A percentile compares a stretch with the other conserved stretches of the same genome.
Conservation (phyloP, 176 grass and related monocot species). For the Chrysopogon serrulatus region DNA sequence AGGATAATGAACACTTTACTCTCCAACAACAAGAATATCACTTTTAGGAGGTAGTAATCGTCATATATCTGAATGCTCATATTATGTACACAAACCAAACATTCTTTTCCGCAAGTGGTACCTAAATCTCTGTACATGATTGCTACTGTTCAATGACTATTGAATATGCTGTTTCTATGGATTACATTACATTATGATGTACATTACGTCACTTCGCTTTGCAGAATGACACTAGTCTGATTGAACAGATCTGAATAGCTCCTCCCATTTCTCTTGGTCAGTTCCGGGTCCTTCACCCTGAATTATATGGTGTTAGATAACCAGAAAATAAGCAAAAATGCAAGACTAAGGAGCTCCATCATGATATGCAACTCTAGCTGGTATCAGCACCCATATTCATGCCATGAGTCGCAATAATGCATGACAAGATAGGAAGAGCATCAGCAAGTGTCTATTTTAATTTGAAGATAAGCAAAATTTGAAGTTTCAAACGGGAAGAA, state of each 20-base stretch:
- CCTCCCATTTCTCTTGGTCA: conserved; percentile 75
- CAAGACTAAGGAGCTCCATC: background rate
- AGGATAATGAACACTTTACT: background rate
- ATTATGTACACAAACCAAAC: background rate
- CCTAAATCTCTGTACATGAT: background rate
- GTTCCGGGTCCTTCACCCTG: conserved; percentile 85
- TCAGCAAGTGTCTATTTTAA: background rate
- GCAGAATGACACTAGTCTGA: conserved; percentile 22
- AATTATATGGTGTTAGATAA: conserved; percentile 1
- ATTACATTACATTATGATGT: background rate
- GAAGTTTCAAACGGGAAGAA: background rate
- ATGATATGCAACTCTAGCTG: background rate
- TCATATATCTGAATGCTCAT: background rate
- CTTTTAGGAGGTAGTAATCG: background rate
- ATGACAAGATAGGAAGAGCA: background rate
- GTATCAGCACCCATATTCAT: background rate
- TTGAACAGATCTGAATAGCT: conserved; percentile 59
- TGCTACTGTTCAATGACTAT: background rate
- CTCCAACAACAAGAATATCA: background rate
- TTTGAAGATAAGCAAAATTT: background rate
- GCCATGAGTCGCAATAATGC: background rate
- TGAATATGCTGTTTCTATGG: background rate
- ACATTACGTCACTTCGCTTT: background rate
- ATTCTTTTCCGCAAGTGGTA: background rate
- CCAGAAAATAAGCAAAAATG: background rate